Conservation (phyloP, 331 rosid species). For the Erythrophleum ivorense region DNA sequence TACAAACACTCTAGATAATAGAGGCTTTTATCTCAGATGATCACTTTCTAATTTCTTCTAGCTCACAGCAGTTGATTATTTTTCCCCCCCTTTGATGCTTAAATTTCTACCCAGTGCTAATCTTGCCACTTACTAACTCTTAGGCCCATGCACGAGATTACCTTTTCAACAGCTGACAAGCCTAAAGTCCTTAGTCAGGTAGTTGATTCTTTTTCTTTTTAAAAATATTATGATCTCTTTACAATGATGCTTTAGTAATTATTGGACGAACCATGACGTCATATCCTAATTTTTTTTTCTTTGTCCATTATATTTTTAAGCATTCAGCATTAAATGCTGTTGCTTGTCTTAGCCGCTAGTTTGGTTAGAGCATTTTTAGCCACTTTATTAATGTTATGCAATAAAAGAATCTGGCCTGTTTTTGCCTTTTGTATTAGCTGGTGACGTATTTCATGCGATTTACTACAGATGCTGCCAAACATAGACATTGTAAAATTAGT, state of each 20-base stretch:
- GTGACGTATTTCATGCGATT: constrained; percentile 32
- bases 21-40: background rate
- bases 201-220: constrained; percentile 42
- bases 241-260: constrained; percentile 15
- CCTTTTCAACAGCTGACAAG: constrained; percentile 92
- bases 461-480: constrained; percentile 26
- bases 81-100: constrained; percentile 6
- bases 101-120: constrained; percentile 33
- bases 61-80: constrained; percentile 28
- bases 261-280: constrained; percentile 28
- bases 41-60: constrained; percentile 18
- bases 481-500: constrained; percentile 29
- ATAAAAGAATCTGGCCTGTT: constrained; percentile 31
- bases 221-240: background rate
- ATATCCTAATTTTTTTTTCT: constrained; percentile 18
- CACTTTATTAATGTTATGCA: constrained; percentile 14
- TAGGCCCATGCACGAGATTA: constrained; percentile 98
- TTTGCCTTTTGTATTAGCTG: constrained; percentile 26
- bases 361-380: constrained; percentile 32
- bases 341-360: constrained; percentile 34
- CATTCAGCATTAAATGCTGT: constrained; percentile 28
- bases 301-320: constrained; percentile 22
- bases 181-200: constrained; percentile 99
- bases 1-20: background rate
- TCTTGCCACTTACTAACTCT: constrained; percentile 39